Base-by-base conservation (phyloP, 2,329 filamentous ascomycete species). In the Paecilomyces fulvus region DNA sequence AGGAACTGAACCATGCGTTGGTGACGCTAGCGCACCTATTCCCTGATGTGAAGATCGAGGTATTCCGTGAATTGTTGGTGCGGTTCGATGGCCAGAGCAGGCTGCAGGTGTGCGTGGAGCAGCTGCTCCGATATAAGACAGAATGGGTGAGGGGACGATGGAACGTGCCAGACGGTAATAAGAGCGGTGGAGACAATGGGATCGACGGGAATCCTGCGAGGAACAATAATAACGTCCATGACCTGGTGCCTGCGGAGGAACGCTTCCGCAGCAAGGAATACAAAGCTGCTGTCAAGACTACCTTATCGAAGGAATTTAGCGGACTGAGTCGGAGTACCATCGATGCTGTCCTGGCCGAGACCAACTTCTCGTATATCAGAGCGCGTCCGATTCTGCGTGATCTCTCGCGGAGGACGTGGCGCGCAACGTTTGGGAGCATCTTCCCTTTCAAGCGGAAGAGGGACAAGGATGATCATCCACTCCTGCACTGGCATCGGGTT, bases 121-220 rank as follows among this genome's bases (percentile, higher is more conserved):
- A 79, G 64, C 65, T 79, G 6, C 62, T 78, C 51, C 70, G 73
- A 46, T 70, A 78, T 59, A 75, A 77, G 58, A 66, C 73, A 49
- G 69, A 75, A 63, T 79, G 76, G 76, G 75, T 78, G 8, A 73
- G 70, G 17, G 77, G 76, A 3, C 66, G 77, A 51, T 75, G 75
- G 73, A 76, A 76, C 59, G 63, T 73, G 21, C 69, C 73, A 5
- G 57, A 65, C 3, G 56, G 55, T 5, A 55, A 56, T 43, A 49
- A 33, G 10, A 49, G 49, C n/a, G 49, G 33, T 12, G 54, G 28
- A 6, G 43, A 30, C 30, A 55, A 23, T 8, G 28, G 28, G n/a
- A 53, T 49, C 3, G 50, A 14, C 46, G 55, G 54, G n/a, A 53
- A 56, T 37, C 52, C 59, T 49, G 46, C 49, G 9, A 49, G 25